Conservation (phyloP, 192 early-diverging fungal genomes). For the Coemansia sp. region DNA sequence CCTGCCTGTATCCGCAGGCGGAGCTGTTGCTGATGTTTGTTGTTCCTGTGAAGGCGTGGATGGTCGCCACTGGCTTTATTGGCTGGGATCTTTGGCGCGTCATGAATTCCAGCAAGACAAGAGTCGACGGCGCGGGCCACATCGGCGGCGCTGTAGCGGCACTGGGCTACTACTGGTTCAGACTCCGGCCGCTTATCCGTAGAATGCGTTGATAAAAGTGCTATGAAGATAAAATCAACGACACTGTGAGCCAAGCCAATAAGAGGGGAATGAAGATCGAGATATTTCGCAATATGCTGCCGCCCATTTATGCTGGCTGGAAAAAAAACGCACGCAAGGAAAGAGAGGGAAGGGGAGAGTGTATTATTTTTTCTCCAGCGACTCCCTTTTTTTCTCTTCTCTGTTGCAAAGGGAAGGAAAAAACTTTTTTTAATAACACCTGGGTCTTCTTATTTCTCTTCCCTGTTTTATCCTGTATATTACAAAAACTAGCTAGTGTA, state of each 20-base stretch:
- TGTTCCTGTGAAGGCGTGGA: conserved; percentile 47
- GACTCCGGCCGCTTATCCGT: conserved; percentile 42
- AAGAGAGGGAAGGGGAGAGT: neutral
- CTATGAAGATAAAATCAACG: neutral
- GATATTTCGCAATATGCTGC: neutral
- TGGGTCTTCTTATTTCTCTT: neutral
- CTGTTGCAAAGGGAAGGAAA: no score
- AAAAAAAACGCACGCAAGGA: neutral
- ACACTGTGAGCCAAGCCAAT: neutral
- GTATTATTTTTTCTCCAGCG: neutral
- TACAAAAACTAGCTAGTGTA: neutral
- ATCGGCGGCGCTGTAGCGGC: conserved; percentile 53
- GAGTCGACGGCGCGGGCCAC: conserved; percentile 56
- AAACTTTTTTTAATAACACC: neutral
- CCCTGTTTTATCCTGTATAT: neutral
- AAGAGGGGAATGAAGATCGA: neutral
- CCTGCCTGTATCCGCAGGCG: conserved; percentile 47
- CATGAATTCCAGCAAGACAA: conserved; percentile 1
- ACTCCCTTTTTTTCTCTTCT: no score
- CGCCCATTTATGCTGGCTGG: neutral
- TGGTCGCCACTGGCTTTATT: conserved; percentile 41
- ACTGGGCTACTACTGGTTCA: conserved; percentile 57
- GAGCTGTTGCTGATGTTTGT: conserved; percentile 41
- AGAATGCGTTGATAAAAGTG: conserved; percentile 26
- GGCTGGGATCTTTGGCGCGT: conserved; percentile 46